phyloP scores from a whole-genome alignment of 805 yeast genomes.

The Starmerella stigmatis region DNA sequence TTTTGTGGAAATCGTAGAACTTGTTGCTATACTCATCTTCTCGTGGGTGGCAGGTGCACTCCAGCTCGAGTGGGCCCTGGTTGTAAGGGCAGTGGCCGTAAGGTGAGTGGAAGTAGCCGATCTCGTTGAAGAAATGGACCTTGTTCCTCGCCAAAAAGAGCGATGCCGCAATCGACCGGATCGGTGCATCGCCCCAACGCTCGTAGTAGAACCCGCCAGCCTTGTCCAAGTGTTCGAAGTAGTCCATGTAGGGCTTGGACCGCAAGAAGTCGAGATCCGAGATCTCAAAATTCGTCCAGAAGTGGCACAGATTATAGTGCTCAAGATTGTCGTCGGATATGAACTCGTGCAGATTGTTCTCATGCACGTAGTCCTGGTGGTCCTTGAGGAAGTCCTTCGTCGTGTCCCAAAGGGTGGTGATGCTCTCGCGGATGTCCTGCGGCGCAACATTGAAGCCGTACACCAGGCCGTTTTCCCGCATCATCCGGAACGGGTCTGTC shows the following conservation, averaged over 20 bases:
- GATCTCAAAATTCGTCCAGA: constrained; percentile 82
- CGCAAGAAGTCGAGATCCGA: constrained; percentile 69
- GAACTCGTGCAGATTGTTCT: constrained; percentile 54
- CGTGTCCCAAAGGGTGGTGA: constrained; percentile 53
- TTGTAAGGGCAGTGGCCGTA: constrained; percentile 71
- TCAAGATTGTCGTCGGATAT: constrained; percentile 58
- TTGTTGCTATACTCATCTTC: constrained; percentile 12
- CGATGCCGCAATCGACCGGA: constrained; percentile 78
- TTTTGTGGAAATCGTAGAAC: constrained; percentile 22
- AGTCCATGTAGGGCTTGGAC: constrained; percentile 54
- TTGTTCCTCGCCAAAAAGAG: constrained; percentile 59
- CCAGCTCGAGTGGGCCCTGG: constrained; percentile 33
- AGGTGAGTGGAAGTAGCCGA: constrained; percentile 60
- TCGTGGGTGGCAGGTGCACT: constrained; percentile 45
- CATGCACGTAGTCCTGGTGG: constrained; percentile 43
- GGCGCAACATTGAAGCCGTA: constrained; percentile 62
- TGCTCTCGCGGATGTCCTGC: constrained; percentile 52
- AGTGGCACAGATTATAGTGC: constrained; percentile 72
- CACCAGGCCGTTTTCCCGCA: constrained; percentile 44
- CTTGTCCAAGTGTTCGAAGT: constrained; percentile 63
- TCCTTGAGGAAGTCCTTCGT: constrained; percentile 38
- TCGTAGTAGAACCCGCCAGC: constrained; percentile 91
- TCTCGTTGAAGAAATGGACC: constrained; percentile 67
- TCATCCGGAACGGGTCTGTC: constrained; percentile 50
- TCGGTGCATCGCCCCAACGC: constrained; percentile 92